Evolutionary conservation across 208 protist species (phyloP).

Genomic region (Trypanosoma rangeli): DNA sequence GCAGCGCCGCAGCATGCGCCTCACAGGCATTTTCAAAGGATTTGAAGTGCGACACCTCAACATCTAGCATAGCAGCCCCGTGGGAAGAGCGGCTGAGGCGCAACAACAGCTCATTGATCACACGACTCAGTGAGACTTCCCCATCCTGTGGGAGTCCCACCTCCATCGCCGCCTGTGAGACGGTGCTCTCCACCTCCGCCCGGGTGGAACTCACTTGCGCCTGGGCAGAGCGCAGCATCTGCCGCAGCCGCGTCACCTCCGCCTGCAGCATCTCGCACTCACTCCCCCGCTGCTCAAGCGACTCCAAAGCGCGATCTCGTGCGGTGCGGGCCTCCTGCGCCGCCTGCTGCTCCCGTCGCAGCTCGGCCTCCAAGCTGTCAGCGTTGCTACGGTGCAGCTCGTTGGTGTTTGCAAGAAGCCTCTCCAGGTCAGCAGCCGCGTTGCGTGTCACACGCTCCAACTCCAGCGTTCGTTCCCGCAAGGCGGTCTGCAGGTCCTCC

Average conservation of each 20-base stretch:
- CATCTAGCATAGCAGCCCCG: not conserved
- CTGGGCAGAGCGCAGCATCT: constrained; percentile 2
- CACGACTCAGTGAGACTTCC: constrained; percentile 6
- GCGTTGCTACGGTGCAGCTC: constrained; percentile 14
- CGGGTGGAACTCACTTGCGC: constrained; percentile 1
- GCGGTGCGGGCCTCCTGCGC: constrained; percentile 45
- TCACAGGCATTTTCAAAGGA: constrained; percentile 10
- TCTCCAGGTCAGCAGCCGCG: constrained; percentile 3
- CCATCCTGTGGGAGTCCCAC: constrained; percentile 27
- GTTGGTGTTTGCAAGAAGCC: not conserved
- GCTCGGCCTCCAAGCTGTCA: constrained; percentile 21
- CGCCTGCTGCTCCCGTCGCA: constrained; percentile 40
- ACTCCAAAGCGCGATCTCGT: constrained; percentile 44
- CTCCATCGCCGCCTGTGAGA: constrained; percentile 34
- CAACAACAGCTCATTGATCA: constrained; percentile 17
- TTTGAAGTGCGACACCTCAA: constrained; percentile 1
- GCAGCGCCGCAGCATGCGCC: not conserved
- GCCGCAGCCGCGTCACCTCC: constrained; percentile 27
- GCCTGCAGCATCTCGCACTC: constrained; percentile 35
- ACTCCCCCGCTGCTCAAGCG: constrained; percentile 35
- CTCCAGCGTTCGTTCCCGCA: constrained; percentile 45
- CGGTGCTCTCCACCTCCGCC: constrained; percentile 25
- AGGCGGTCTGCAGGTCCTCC: constrained; percentile 32
- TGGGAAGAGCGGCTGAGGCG: constrained; percentile 13
- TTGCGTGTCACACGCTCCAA: constrained; percentile 39